Percentiles rank a stretch among this genome's conserved stretches.
Evolutionary conservation across 164 flowering plant species (phyloP).

Genomic region (Nymphaea thermarum): DNA sequence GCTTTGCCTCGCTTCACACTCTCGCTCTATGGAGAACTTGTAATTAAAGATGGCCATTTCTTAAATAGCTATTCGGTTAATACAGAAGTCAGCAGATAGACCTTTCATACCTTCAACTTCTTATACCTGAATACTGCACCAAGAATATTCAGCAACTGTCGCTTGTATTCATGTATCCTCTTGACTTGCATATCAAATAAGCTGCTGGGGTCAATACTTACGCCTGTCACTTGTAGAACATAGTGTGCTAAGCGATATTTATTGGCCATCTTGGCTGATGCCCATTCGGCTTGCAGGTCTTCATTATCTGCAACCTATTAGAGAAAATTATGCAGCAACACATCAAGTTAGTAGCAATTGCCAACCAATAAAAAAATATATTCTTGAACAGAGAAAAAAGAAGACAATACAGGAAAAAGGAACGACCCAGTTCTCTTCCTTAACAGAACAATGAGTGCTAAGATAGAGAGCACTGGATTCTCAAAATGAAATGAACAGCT

Average conservation of each 20-base stretch:
- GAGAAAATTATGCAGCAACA: slow-evolving; percentile 7
- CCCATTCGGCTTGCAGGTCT: slow-evolving; percentile 82
- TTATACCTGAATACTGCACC: slow-evolving; percentile 85
- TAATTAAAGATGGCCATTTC: too few species aligned
- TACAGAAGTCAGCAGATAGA: not conserved
- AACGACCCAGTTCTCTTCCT: too few species aligned
- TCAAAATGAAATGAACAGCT: too few species aligned
- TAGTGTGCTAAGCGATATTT: slow-evolving; percentile 72
- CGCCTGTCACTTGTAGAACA: slow-evolving; percentile 69
- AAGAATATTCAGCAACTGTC: slow-evolving; percentile 84
- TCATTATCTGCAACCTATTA: slow-evolving; percentile 73
- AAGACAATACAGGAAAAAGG: too few species aligned
- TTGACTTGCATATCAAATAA: slow-evolving; percentile 97
- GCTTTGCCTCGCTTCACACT: too few species aligned
- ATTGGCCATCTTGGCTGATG: slow-evolving; percentile 87
- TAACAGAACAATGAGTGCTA: too few species aligned
- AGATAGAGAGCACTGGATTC: too few species aligned
- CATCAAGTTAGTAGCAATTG: not conserved
- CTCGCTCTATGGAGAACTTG: too few species aligned
- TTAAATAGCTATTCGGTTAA: too few species aligned
- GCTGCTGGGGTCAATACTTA: slow-evolving; percentile 63
- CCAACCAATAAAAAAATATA: too few species aligned
- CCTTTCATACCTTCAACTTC: slow-evolving; percentile 68
- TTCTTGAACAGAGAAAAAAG: too few species aligned
- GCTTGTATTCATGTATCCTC: slow-evolving; percentile 94